These are phyloP conservation scores for Emergomyces orientalis DNA, from an alignment of 2,329 filamentous ascomycete species.

Conservation along the genomic window DNA sequence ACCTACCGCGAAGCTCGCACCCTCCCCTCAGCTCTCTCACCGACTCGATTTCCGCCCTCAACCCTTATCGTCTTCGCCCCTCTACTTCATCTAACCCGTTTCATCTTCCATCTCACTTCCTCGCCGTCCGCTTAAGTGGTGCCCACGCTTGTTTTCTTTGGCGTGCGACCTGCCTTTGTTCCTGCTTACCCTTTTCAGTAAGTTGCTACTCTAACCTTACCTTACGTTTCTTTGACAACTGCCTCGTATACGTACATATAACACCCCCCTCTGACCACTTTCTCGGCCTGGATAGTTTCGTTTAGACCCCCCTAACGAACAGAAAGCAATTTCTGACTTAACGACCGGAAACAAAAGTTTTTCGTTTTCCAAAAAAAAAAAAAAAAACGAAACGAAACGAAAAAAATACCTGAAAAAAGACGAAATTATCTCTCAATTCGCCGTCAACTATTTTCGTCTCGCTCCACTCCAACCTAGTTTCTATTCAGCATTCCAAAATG, in stretches of 20 bases:
- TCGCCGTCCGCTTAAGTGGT: constrained; percentile 13
- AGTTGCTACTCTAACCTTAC: neutral
- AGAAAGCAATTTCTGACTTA: constrained; percentile 8
- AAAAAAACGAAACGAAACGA: too few relatives aligned
- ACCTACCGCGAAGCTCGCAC: constrained; percentile 18
- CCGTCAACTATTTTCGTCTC: constrained; percentile 5
- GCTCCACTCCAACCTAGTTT: neutral
- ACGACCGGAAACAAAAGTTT: neutral
- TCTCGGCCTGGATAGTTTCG: neutral
- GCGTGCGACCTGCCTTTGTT: constrained; percentile 4
- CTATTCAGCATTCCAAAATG: constrained; percentile 38
- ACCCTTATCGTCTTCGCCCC: constrained; percentile 11
- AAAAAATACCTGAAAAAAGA: neutral
- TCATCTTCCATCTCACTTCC: constrained; percentile 13
- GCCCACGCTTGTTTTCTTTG: constrained; percentile 1
- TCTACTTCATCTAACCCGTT: constrained; percentile 6
- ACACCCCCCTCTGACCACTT: neutral
- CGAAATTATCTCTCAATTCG: neutral
- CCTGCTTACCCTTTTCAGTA: constrained; percentile 2
- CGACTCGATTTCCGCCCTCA: constrained; percentile 9
- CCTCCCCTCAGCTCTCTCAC: constrained; percentile 18
- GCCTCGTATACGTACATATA: neutral
- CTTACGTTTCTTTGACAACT: neutral
- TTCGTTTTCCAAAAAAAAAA: neutral
- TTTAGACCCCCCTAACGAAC: neutral